Evolutionary conservation across 305 asterid genomes (phyloP), one percentile per base, ranked within the genome.

Genomic region (Caryopteris hybrid): DNA sequence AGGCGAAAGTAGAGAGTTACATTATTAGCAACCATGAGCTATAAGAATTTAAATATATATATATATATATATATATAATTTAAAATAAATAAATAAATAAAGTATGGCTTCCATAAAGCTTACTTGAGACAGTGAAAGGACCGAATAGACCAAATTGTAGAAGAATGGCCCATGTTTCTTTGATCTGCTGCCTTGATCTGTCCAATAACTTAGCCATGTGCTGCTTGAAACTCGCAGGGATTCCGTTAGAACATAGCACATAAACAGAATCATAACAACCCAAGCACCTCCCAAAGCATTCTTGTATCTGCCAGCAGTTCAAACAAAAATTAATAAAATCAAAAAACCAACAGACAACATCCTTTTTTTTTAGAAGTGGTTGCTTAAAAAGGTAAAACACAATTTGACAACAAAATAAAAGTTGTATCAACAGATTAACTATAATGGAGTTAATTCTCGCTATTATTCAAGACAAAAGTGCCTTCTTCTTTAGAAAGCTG

Each of bases 141-240:
- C 71, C 3, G 95, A 74, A 80, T 91, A 94, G 74, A 94, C 54
- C 79, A 67, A 55, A 80, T 91, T 94, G 90, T 86, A 94, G 85
- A 80, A 94, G 65, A 80, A 43, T 56, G 96, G 93, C 18, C 86
- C 81, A 74, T 74, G 85, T 34, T 53, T 29, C 52, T 62, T 42
- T 25, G 84, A 36, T 61, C 64, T 68, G 80, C 86, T 73, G 77
- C 87, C 70, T 79, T 75, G 79, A 67, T 78, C 90, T 22, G 99
- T 94, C 99, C 99, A 94, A 78, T 79, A 82, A 81, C 99, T 94
- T 70, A 94, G 88, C 99, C 99, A 94, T 34, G 90, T 85, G 78
- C 98, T 91, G 83, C 99, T 84, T 60, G 87, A 83, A 80, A 94
- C 83, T 77, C 99, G 90, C 25, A 94, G 81, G 62, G 64, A 67